These are phyloP conservation scores for Spiromastix sp. DNA, from an alignment of 2,329 filamentous ascomycete species.

Conservation along the genomic window DNA sequence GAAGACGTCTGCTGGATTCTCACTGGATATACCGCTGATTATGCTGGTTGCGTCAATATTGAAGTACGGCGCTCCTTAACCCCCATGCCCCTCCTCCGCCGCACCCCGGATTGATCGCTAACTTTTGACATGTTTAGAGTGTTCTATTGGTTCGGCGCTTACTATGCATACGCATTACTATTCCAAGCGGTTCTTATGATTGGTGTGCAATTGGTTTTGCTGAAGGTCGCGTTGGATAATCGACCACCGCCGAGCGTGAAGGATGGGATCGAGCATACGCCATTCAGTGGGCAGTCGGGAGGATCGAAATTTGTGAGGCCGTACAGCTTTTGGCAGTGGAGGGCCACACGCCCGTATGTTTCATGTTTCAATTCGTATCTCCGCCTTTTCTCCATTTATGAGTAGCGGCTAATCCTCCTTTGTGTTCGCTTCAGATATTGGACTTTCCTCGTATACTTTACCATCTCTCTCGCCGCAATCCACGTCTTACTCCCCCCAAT, in stretches of 20 bases:
- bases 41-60: slow-evolving; percentile 56
- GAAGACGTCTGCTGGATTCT: slow-evolving; percentile 53
- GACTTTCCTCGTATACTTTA: slow-evolving; percentile 47
- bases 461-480: slow-evolving; percentile 37
- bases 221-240: slow-evolving; percentile 52
- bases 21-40: slow-evolving; percentile 56
- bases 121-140: slow-evolving; percentile 31
- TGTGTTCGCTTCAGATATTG: slow-evolving; percentile 38
- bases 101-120: neutral
- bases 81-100: neutral
- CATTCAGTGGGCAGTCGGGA: slow-evolving; percentile 26
- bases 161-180: slow-evolving; percentile 49
- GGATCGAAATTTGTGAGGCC: slow-evolving; percentile 35
- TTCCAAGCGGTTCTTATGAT: slow-evolving; percentile 53
- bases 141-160: slow-evolving; percentile 56
- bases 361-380: slow-evolving; percentile 7
- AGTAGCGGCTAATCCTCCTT: neutral
- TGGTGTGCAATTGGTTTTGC: slow-evolving; percentile 44
- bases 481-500: slow-evolving; percentile 44
- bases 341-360: slow-evolving; percentile 39
- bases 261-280: slow-evolving; percentile 30
- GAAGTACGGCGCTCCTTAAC: slow-evolving; percentile 35
- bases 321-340: slow-evolving; percentile 57
- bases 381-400: neutral
- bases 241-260: slow-evolving; percentile 34